Evolutionary conservation across 257 asterid species (phyloP), one percentile per base, ranked within the genome.

Genomic region (Nemophila menziesii): DNA sequence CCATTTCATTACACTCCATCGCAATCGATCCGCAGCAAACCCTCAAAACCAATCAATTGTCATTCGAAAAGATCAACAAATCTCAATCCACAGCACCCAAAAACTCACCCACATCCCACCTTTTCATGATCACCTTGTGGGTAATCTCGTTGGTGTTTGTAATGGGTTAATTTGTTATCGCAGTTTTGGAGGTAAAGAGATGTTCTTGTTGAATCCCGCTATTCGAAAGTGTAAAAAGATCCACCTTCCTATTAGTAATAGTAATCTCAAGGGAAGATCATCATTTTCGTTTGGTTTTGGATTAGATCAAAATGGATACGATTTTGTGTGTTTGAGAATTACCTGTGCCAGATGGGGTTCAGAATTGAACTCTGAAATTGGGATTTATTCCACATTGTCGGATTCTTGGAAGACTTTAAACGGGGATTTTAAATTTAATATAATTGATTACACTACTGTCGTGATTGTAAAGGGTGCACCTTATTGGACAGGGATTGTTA

Each of bases 301-400:
- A 1, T 41, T 41, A 22, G 46, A 41, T 19, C 24, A 8, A 0
- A 22, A 41, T 41, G 46, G 46, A 16, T 10, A n/a, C 11, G 22
- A 19, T 41, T 41, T 41, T 41, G 46, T 41, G 12, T 41, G 23
- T 41, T 18, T 41, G 46, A 19, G 46, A 15, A 0, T 41, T 8
- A 24, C 20, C 5, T 41, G 24, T 7, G 15, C 20, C 24, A 19
- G 24, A 16, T 41, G 24, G 46, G 46, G 46, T n/a, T 12, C 18
- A 9, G 26, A 41, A 1, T 19, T 41, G 46, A 8, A 4, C 4
- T n/a, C 46, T 41, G 46, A 41, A 2, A 15, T 41, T 12, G 15
- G 22, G 46, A 19, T 41, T 41, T 41, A 41, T 41, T 41, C 46
- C 24, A 41, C 46, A 2, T 41, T 41, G 26, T 17, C 4, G 46